Conservation (phyloP, 768 basidiomycete species). For the Mycena maculata region DNA sequence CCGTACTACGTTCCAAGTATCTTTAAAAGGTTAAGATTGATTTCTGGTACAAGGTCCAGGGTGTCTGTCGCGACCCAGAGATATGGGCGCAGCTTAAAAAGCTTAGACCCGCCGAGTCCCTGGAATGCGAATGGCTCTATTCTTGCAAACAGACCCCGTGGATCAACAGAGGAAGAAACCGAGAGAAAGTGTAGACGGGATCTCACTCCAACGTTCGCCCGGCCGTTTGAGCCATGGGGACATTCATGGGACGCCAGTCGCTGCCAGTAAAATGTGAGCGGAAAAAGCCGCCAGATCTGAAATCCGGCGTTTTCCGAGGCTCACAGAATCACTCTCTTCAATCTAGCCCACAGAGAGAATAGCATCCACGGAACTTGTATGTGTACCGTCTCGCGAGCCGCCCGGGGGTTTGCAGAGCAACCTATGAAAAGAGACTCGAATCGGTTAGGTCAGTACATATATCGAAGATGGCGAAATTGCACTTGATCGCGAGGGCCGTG, state of each 20-base stretch:
- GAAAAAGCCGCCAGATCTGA: not conserved
- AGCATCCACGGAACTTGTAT: not conserved
- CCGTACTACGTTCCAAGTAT: not conserved
- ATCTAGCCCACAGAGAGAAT: constrained; percentile 2
- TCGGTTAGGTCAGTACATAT: not conserved
- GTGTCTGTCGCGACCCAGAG: constrained; percentile 13
- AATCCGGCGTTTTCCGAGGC: constrained; percentile 2
- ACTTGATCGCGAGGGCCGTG: not conserved
- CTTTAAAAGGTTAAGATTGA: not conserved
- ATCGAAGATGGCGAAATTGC: no score
- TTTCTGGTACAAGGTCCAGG: not conserved
- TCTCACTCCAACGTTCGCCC: not conserved
- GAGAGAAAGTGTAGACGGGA: not conserved
- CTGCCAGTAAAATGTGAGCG: not conserved
- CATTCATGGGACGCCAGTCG: not conserved
- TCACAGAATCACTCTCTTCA: not conserved
- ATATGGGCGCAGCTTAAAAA: constrained; percentile 34
- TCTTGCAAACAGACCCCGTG: constrained; percentile 24
- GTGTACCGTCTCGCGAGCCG: not conserved
- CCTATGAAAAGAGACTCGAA: not conserved
- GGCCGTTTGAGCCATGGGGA: not conserved
- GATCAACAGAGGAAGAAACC: constrained; percentile 7
- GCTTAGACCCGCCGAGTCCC: constrained; percentile 32
- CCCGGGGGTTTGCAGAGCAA: no score
- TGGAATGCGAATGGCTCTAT: constrained; percentile 22